A percentile compares a stretch with the other conserved stretches of the same genome.
phyloP scores from a whole-genome alignment of 192 early-diverging fungal genomes.

The Backusella australiensis region DNA sequence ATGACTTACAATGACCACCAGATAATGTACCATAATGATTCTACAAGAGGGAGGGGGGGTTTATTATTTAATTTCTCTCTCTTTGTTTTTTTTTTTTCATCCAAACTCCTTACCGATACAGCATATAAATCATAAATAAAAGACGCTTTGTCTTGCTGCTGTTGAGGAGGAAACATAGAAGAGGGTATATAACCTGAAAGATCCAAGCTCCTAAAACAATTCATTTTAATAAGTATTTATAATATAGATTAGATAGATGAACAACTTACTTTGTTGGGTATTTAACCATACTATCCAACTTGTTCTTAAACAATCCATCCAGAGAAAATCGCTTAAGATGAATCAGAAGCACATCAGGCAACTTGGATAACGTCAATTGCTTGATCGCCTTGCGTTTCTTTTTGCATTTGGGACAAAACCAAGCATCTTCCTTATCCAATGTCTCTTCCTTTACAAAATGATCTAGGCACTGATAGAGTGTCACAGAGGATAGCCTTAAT shows the following conservation, averaged over 20 bases:
- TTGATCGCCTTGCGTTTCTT: conserved; percentile 72
- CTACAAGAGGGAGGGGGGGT: neutral
- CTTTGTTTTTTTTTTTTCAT: neutral
- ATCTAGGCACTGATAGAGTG: conserved; percentile 81
- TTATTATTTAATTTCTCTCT: neutral
- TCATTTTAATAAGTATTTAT: neutral
- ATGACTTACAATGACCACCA: conserved; percentile 62
- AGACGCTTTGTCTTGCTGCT: neutral
- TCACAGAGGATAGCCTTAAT: conserved; percentile 48
- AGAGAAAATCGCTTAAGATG: conserved; percentile 94
- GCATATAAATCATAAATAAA: conserved; percentile 76
- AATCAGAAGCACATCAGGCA: conserved; percentile 87
- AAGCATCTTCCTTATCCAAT: conserved; percentile 88
- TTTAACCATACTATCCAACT: conserved; percentile 83
- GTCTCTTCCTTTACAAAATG: conserved; percentile 83
- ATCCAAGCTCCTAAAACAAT: conserved; percentile 44
- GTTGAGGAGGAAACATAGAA: conserved; percentile 9
- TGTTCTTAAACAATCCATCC: conserved; percentile 89
- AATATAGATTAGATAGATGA: neutral
- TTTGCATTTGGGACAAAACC: conserved; percentile 88
- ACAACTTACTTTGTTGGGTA: conserved; percentile 63
- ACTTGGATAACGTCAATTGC: conserved; percentile 67
- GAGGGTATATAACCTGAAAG: conserved; percentile 55
- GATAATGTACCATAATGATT: conserved; percentile 79
- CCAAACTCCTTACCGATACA: conserved; percentile 63